These are phyloP conservation scores for Penicillium sp. DNA, from an alignment of 2,329 filamentous ascomycete genomes.

Conservation along the genomic window DNA sequence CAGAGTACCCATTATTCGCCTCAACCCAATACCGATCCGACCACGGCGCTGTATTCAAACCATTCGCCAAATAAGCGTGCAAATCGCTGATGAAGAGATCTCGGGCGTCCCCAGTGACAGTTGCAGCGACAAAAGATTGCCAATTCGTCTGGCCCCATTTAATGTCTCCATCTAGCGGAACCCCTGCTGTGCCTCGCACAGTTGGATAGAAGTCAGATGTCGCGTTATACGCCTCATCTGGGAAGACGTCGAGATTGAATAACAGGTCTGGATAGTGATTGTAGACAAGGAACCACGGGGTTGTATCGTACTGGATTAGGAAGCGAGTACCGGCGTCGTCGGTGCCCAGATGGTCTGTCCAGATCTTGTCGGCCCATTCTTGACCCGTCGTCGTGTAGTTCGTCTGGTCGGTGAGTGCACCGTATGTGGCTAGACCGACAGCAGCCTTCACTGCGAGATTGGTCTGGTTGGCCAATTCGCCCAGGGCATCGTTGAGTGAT, in stretches of 20 bases:
- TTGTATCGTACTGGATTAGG: slow-evolving; percentile 36
- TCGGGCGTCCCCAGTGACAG: slow-evolving; percentile 23
- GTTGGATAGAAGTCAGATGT: slow-evolving; percentile 39
- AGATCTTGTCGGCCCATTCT: slow-evolving; percentile 37
- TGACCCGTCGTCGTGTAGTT: slow-evolving; percentile 39
- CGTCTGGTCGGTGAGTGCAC: slow-evolving; percentile 27
- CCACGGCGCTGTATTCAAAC: slow-evolving; percentile 41
- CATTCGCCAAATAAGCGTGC: slow-evolving; percentile 39
- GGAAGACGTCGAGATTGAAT: slow-evolving; percentile 40
- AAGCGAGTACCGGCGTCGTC: slow-evolving; percentile 39
- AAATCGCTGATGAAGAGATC: slow-evolving; percentile 36
- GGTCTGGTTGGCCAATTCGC: slow-evolving; percentile 44
- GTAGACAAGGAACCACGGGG: slow-evolving; percentile 37
- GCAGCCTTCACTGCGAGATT: slow-evolving; percentile 49
- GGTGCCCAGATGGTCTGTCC: slow-evolving; percentile 34
- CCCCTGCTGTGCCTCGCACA: slow-evolving; percentile 32
- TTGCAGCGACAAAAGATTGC: slow-evolving; percentile 41
- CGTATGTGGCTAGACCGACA: slow-evolving; percentile 42
- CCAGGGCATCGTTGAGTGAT: slow-evolving; percentile 45
- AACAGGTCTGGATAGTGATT: slow-evolving; percentile 44
- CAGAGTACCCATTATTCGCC: slow-evolving; percentile 21
- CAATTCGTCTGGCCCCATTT: slow-evolving; percentile 45
- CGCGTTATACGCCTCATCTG: slow-evolving; percentile 37
- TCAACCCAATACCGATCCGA: slow-evolving; percentile 41
- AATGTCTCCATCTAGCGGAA: slow-evolving; percentile 38